Conservation (phyloP, 2,329 filamentous ascomycete genomes). For the Teratosphaeria zuluensis region DNA sequence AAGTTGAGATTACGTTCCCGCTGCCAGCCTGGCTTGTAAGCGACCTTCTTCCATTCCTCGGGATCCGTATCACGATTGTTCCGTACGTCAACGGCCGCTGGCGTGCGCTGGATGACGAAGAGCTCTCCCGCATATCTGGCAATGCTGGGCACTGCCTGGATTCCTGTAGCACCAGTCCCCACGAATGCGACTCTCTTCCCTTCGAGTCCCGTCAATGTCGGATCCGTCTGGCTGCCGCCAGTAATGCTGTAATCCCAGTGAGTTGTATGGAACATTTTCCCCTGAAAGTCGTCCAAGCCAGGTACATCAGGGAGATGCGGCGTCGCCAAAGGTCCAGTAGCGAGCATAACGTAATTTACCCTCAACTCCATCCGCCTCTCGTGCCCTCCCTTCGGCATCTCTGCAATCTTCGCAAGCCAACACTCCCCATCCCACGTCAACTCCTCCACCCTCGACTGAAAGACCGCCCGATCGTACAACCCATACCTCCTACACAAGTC, state of each 20-base stretch:
- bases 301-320: constrained; percentile 36
- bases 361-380: constrained; percentile 18
- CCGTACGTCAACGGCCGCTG: constrained; percentile 27
- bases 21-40: constrained; percentile 41
- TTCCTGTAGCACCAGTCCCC: constrained; percentile 36
- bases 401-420: constrained; percentile 25
- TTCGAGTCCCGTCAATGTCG: constrained; percentile 27
- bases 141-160: constrained; percentile 33
- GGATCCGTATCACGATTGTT: constrained; percentile 32
- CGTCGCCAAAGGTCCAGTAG: constrained; percentile 30
- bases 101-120: constrained; percentile 36
- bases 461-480: constrained; percentile 35
- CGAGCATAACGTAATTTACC: constrained; percentile 32
- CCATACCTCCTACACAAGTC: constrained; percentile 36
- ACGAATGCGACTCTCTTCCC: constrained; percentile 35
- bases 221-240: constrained; percentile 26
- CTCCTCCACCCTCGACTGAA: constrained; percentile 36
- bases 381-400: constrained; percentile 21
- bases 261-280: constrained; percentile 34
- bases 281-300: constrained; percentile 30
- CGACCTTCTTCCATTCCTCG: constrained; percentile 29
- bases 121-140: constrained; percentile 30
- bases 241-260: constrained; percentile 37
- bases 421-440: constrained; percentile 40
- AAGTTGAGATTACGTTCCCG: constrained; percentile 38